These are phyloP conservation scores for Penicillium sp. DNA, from an alignment of 2,329 filamentous ascomycete species.

Conservation along the genomic window DNA sequence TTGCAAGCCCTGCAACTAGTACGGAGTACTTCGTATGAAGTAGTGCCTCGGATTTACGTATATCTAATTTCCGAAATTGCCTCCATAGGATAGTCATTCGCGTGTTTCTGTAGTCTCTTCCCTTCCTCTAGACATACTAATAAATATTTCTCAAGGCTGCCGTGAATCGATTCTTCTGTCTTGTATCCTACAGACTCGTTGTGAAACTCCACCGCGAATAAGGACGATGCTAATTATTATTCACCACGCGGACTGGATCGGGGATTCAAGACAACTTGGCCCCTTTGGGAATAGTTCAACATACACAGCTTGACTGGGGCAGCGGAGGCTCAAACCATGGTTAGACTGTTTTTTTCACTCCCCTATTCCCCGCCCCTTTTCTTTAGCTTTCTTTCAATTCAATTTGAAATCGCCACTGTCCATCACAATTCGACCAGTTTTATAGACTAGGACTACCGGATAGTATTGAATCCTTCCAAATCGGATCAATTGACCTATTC, in stretches of 20 bases:
- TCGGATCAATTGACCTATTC: not conserved
- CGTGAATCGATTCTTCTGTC: not conserved
- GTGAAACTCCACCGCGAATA: slow-evolving; percentile 17
- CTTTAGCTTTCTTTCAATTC: slow-evolving; percentile 9
- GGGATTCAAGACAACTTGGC: slow-evolving; percentile 25
- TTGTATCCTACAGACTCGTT: not conserved
- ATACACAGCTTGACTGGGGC: slow-evolving; percentile 18
- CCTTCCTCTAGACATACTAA: not conserved
- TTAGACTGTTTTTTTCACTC: slow-evolving; percentile 19
- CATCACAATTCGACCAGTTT: not conserved
- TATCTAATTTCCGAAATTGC: not conserved
- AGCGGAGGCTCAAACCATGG: slow-evolving; percentile 36
- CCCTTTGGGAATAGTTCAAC: slow-evolving; percentile 22
- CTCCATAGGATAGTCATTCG: not conserved
- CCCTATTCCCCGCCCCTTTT: slow-evolving; percentile 23
- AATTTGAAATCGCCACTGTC: not conserved
- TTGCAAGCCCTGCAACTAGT: not conserved
- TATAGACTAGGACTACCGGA: not conserved
- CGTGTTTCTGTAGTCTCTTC: not conserved
- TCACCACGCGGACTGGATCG: slow-evolving; percentile 23
- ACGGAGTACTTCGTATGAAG: not conserved
- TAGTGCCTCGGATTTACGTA: not conserved
- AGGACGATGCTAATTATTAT: slow-evolving; percentile 21
- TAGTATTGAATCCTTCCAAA: not conserved
- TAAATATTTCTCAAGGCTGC: not conserved